Conservation (phyloP, 139 green algal species). For the Coelastrella sp. region DNA sequence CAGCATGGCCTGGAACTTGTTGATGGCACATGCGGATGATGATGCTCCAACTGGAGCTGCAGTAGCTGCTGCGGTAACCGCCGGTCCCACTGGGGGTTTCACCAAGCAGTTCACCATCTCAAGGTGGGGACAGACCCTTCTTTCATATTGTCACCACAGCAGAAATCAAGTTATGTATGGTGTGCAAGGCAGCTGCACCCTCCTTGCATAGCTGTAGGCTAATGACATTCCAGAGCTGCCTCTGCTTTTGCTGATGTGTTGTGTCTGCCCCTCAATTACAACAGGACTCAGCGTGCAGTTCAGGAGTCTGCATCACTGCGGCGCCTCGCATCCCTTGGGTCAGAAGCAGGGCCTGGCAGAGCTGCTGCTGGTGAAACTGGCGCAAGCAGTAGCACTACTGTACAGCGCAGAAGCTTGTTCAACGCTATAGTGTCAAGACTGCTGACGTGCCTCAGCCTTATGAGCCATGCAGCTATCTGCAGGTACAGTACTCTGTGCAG, state of each 20-base stretch:
- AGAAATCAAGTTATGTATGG: too few species aligned
- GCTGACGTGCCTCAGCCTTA: slow-evolving; percentile 44
- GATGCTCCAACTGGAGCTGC: neutral
- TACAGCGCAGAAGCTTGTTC: slow-evolving; percentile 46
- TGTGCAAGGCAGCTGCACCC: too few species aligned
- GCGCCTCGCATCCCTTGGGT: slow-evolving; percentile 14
- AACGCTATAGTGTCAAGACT: slow-evolving; percentile 52
- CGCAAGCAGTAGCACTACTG: neutral
- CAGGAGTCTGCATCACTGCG: slow-evolving; percentile 35
- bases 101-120: slow-evolving; percentile 46
- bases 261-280: neutral
- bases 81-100: neutral
- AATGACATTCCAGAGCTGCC: too few species aligned
- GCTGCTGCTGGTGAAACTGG: slow-evolving; percentile 16
- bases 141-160: too few species aligned
- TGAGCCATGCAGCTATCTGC: slow-evolving; percentile 37
- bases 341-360: neutral
- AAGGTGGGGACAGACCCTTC: neutral
- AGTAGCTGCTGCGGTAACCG: slow-evolving; percentile 8
- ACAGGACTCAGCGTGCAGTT: slow-evolving; percentile 22
- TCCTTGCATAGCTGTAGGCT: too few species aligned
- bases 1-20: slow-evolving; percentile 67
- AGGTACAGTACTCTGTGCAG: too few species aligned
- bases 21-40: slow-evolving; percentile 60
- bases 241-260: neutral